These are phyloP conservation scores for Lavandula angustifolia DNA, from an alignment of 257 asterid genomes.

Conservation along the genomic window DNA sequence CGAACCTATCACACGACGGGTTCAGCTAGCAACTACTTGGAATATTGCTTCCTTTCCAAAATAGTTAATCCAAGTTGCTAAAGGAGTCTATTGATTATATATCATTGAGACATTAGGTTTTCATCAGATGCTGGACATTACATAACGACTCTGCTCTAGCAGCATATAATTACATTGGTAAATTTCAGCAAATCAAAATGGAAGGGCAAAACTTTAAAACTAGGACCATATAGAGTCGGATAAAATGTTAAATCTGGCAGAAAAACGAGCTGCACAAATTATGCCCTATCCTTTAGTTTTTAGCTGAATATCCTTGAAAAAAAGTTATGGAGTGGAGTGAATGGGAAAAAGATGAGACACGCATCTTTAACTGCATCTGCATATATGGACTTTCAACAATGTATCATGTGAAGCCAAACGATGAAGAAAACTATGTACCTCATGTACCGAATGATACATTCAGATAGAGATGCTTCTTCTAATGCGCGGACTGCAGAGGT, in stretches of 20 bases:
- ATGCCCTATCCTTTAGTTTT: background rate
- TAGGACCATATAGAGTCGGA: background rate
- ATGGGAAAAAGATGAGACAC: background rate
- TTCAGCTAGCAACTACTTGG: too few species aligned
- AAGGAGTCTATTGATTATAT: too few species aligned
- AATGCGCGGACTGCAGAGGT: slow-evolving; percentile 71
- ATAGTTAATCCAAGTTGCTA: too few species aligned
- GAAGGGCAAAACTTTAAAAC: background rate
- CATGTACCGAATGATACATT: slow-evolving; percentile 67
- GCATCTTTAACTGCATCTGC: background rate
- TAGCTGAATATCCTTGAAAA: background rate
- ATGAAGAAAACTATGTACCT: slow-evolving; percentile 44
- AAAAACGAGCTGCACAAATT: background rate
- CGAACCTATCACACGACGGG: too few species aligned
- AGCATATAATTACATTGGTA: background rate
- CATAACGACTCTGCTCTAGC: background rate
- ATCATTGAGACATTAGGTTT: too few species aligned
- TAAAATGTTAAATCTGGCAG: background rate
- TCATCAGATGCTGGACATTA: too few species aligned
- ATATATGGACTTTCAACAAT: background rate
- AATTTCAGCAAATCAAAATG: background rate
- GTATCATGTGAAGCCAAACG: background rate
- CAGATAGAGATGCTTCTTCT: slow-evolving; percentile 77
- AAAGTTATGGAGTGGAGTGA: background rate
- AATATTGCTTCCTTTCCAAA: too few species aligned